These are phyloP conservation scores for Paraphoma chrysanthemicola DNA, from an alignment of 2,329 filamentous ascomycete genomes.

Conservation along the genomic window DNA sequence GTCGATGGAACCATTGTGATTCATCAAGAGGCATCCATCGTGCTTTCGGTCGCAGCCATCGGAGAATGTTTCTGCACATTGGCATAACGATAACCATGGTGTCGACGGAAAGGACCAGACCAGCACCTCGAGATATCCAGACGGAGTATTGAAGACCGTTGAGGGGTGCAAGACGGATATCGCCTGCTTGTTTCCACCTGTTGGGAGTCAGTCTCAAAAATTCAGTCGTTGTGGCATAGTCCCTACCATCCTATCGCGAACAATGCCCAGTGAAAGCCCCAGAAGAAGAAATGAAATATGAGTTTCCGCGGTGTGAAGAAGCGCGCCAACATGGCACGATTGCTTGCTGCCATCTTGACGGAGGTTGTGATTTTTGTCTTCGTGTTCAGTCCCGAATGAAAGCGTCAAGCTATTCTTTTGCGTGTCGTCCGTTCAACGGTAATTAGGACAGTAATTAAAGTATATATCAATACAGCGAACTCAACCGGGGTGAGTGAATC, in stretches of 20 bases:
- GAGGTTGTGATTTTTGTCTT: not conserved
- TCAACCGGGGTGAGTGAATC: slow-evolving; percentile 38
- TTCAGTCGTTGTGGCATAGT: slow-evolving; percentile 21
- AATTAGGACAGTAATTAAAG: slow-evolving; percentile 45
- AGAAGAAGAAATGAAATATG: slow-evolving; percentile 81
- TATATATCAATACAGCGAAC: slow-evolving; percentile 37
- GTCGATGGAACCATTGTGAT: slow-evolving; percentile 94
- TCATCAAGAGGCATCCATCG: slow-evolving; percentile 93
- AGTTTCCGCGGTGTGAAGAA: slow-evolving; percentile 72
- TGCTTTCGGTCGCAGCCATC: slow-evolving; percentile 84
- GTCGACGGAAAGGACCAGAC: slow-evolving; percentile 83
- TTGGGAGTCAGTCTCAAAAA: not conserved
- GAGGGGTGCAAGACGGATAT: slow-evolving; percentile 73
- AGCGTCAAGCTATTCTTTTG: slow-evolving; percentile 9
- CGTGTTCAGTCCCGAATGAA: not conserved
- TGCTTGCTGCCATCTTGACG: slow-evolving; percentile 22
- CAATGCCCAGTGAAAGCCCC: slow-evolving; percentile 77
- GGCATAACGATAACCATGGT: slow-evolving; percentile 87
- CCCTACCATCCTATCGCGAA: slow-evolving; percentile 86
- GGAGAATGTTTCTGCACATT: slow-evolving; percentile 90
- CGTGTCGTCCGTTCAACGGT: slow-evolving; percentile 38
- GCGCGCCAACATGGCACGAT: slow-evolving; percentile 16
- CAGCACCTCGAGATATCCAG: slow-evolving; percentile 94
- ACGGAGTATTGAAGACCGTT: slow-evolving; percentile 88
- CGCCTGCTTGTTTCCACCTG: slow-evolving; percentile 79